A percentile compares a stretch with the other conserved stretches of the same genome.
Conservation (phyloP, 2,329 filamentous ascomycete genomes). For the Pseudopithomyces maydicus region DNA sequence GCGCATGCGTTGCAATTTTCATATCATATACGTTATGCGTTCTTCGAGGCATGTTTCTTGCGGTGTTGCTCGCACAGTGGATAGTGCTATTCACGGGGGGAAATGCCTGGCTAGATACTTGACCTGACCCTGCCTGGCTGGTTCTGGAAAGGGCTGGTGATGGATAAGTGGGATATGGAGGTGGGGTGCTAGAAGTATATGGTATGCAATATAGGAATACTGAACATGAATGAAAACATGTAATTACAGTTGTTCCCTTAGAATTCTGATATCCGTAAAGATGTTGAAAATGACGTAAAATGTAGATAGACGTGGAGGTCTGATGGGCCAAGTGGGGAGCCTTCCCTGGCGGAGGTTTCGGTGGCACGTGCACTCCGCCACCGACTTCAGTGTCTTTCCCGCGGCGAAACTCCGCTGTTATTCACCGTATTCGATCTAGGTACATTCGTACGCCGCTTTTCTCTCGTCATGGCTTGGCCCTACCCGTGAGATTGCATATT, state of each 20-base stretch:
- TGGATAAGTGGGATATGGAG: neutral
- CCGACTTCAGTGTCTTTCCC: neutral
- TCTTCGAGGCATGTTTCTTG: neutral
- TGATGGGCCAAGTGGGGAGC: neutral
- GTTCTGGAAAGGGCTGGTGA: constrained; percentile 15
- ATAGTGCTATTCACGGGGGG: neutral
- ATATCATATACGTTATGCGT: neutral
- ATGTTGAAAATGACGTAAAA: too few relatives aligned
- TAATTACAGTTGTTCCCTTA: too few relatives aligned
- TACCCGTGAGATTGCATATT: constrained; percentile 47
- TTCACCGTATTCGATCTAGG: constrained; percentile 10
- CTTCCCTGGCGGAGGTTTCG: neutral
- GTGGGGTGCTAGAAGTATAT: neutral
- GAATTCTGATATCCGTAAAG: too few relatives aligned
- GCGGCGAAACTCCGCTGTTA: neutral
- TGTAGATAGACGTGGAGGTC: neutral
- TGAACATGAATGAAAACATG: neutral
- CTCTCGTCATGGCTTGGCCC: constrained; percentile 54
- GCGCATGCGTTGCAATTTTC: constrained; percentile 4
- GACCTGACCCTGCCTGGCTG: constrained; percentile 17
- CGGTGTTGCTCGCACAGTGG: neutral
- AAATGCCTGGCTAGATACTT: constrained; percentile 4
- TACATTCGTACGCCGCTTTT: constrained; percentile 17
- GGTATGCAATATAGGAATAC: neutral
- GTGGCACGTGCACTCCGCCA: constrained; percentile 2